These are phyloP conservation scores for Fonsecaea pugnacius DNA, from an alignment of 2,329 filamentous ascomycete genomes.

Conservation along the genomic window DNA sequence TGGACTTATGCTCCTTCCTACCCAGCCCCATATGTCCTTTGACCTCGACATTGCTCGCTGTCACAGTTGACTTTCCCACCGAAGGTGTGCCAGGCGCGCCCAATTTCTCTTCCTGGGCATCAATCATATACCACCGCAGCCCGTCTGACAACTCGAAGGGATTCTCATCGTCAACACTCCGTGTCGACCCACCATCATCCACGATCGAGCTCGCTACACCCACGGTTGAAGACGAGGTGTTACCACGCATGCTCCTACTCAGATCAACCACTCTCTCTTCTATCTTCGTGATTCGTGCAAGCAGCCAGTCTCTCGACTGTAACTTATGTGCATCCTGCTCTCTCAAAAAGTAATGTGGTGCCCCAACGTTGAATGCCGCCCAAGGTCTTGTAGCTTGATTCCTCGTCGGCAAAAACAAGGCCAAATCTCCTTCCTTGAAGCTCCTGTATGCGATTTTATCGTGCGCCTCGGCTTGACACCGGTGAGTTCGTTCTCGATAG, in stretches of 20 bases:
- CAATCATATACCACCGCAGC: slow-evolving; percentile 92
- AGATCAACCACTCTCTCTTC: slow-evolving; percentile 94
- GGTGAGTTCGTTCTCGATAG: slow-evolving; percentile 85
- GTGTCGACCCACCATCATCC: slow-evolving; percentile 55
- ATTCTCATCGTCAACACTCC: slow-evolving; percentile 81
- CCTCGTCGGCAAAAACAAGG: slow-evolving; percentile 88
- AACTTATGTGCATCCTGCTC: slow-evolving; percentile 89
- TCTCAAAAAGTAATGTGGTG: slow-evolving; percentile 93
- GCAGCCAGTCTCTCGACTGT: slow-evolving; percentile 87
- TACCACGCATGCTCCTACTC: slow-evolving; percentile 65
- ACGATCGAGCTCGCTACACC: slow-evolving; percentile 43
- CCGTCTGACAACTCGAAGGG: slow-evolving; percentile 96
- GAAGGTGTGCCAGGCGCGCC: slow-evolving; percentile 91
- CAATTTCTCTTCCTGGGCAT: slow-evolving; percentile 90
- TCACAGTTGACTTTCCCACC: slow-evolving; percentile 87
- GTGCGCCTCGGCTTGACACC: slow-evolving; percentile 79
- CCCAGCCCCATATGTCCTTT: slow-evolving; percentile 62
- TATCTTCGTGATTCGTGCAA: slow-evolving; percentile 87
- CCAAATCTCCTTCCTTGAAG: slow-evolving; percentile 95
- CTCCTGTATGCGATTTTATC: slow-evolving; percentile 95
- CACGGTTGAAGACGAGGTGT: slow-evolving; percentile 53
- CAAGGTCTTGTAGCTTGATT: slow-evolving; percentile 94
- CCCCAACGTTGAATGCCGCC: slow-evolving; percentile 98
- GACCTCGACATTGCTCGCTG: slow-evolving; percentile 83
- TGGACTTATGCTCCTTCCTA: slow-evolving; percentile 33